A percentile compares a stretch with the other conserved stretches of the same genome.
Conservation (phyloP, 2,329 filamentous ascomycete genomes). For the Fusarium chaquense region DNA sequence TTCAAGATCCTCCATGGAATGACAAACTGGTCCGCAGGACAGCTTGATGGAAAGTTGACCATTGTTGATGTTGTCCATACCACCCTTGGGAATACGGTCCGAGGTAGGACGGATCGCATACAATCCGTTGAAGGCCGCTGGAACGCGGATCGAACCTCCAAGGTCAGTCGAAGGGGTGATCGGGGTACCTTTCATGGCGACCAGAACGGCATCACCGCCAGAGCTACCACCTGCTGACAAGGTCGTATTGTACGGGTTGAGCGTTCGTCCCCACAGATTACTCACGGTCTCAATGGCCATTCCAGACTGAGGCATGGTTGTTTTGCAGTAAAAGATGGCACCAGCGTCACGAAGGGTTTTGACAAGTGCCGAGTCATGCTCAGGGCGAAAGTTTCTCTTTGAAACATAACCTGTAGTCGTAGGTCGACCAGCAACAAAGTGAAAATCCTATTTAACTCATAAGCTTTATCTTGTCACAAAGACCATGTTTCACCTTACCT, state of each 20-base stretch:
- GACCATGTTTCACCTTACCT: constrained; percentile 24
- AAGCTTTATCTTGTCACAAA: not conserved
- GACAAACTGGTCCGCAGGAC: constrained; percentile 55
- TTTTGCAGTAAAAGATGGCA: constrained; percentile 74
- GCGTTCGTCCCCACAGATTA: constrained; percentile 69
- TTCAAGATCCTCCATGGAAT: constrained; percentile 8
- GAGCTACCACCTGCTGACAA: constrained; percentile 71
- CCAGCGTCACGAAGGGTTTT: constrained; percentile 68
- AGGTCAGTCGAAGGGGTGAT: constrained; percentile 52
- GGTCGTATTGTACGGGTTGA: constrained; percentile 70
- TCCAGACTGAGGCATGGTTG: constrained; percentile 70
- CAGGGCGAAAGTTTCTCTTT: constrained; percentile 63
- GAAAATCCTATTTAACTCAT: constrained; percentile 17
- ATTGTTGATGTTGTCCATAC: constrained; percentile 18
- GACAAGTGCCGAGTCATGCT: constrained; percentile 66
- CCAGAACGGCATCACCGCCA: constrained; percentile 61
- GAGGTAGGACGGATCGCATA: constrained; percentile 39
- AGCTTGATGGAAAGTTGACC: constrained; percentile 53
- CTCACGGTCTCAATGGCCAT: constrained; percentile 67
- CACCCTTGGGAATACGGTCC: constrained; percentile 31
- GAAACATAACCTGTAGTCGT: constrained; percentile 67
- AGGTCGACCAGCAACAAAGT: constrained; percentile 62
- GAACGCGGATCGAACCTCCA: constrained; percentile 49
- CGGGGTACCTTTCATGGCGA: constrained; percentile 51
- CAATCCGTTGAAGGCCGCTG: constrained; percentile 48